These are phyloP conservation scores for Calendula officinalis DNA, from an alignment of 129 eudicot species.

Conservation along the genomic window DNA sequence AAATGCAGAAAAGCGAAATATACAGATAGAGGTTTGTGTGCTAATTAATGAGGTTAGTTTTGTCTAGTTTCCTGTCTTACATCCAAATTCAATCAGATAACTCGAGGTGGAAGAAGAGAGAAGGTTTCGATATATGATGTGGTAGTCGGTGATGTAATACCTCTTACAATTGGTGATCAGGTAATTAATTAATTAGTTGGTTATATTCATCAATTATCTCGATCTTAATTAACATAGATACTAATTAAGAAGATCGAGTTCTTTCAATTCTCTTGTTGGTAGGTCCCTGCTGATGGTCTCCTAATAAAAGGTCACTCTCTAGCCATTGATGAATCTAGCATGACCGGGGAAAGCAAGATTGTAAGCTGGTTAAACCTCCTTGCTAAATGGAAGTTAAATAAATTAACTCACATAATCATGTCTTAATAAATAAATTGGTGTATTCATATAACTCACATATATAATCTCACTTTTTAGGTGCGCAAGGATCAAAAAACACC, in stretches of 20 bases:
- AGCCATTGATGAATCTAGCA: slow-evolving; percentile 96
- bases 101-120: slow-evolving; percentile 88
- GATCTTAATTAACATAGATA: not conserved
- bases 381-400: not conserved
- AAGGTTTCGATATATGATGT: slow-evolving; percentile 78
- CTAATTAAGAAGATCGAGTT: not conserved
- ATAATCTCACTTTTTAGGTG: slow-evolving; percentile 42
- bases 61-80: not conserved
- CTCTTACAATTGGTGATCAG: slow-evolving; percentile 97
- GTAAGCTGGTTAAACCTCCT: slow-evolving; percentile 60
- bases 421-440: too few species aligned
- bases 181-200: slow-evolving; percentile 23
- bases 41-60: not conserved
- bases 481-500: slow-evolving; percentile 81
- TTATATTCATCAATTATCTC: not conserved
- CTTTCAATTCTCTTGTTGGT: not conserved
- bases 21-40: slow-evolving; percentile 69
- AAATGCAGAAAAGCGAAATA: slow-evolving; percentile 85
- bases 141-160: slow-evolving; percentile 92
- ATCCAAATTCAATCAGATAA: slow-evolving; percentile 44
- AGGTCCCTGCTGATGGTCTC: slow-evolving; percentile 98
- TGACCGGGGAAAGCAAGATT: slow-evolving; percentile 99
- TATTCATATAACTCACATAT: too few species aligned
- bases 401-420: slow-evolving; percentile 1
- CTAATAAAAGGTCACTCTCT: slow-evolving; percentile 75